phyloP scores from a whole-genome alignment of 129 eudicot genomes.

The Tanacetum coccineum region DNA sequence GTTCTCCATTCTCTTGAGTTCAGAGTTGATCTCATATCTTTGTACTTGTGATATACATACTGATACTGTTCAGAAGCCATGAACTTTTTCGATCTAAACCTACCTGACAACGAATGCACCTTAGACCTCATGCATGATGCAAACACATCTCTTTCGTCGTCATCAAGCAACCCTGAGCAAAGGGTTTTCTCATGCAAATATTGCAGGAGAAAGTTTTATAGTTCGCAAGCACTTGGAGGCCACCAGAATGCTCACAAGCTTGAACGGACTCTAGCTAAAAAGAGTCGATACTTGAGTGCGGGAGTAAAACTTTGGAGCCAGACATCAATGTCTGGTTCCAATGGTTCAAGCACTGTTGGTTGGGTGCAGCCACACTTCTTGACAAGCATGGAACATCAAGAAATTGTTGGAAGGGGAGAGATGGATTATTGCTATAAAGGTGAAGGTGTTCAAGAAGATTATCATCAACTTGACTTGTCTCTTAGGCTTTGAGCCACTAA shows the following conservation, averaged over 20 bases:
- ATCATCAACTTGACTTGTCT: constrained; percentile 32
- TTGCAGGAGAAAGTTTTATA: constrained; percentile 70
- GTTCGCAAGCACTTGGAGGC: constrained; percentile 94
- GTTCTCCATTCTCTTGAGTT: constrained; percentile 6
- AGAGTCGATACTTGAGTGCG: constrained; percentile 45
- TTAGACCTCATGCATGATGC: constrained; percentile 43
- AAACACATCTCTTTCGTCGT: constrained; percentile 37
- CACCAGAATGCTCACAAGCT: constrained; percentile 96
- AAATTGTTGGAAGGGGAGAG: constrained; percentile 21
- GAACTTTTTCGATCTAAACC: constrained; percentile 47
- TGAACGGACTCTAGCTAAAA: constrained; percentile 75
- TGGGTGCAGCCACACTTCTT: constrained; percentile 28
- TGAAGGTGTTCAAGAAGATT: constrained; percentile 29
- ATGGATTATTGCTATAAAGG: constrained; percentile 22
- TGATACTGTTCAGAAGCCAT: constrained; percentile 22
- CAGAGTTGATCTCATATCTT: not conserved
- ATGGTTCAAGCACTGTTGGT: constrained; percentile 28
- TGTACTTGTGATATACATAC: not conserved
- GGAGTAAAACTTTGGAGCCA: constrained; percentile 26
- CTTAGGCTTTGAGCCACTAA: constrained; percentile 28
- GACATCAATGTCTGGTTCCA: constrained; percentile 26
- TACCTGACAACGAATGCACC: constrained; percentile 27
- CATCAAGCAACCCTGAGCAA: constrained; percentile 29
- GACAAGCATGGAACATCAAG: constrained; percentile 25
- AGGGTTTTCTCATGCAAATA: constrained; percentile 74